phyloP scores from a whole-genome alignment of 495 filamentous ascomycete species.

The Aspergillus egyptiacus region DNA sequence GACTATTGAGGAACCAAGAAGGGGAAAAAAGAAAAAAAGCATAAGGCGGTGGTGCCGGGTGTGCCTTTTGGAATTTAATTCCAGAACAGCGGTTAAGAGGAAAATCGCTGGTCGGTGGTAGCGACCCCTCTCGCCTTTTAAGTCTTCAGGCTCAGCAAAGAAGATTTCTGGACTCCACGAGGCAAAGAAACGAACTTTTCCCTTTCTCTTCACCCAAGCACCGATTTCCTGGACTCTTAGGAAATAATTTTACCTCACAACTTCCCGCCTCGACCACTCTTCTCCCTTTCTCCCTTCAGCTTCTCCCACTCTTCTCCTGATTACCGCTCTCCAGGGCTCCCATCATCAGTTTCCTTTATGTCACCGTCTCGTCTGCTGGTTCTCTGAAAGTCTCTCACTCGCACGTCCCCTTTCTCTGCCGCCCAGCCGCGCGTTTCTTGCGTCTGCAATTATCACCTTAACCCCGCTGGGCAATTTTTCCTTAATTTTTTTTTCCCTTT shows the following conservation, averaged over 20 bases:
- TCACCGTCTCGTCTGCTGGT: slow-evolving; percentile 26
- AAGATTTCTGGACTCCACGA: slow-evolving; percentile 5
- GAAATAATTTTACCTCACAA: slow-evolving; percentile 45
- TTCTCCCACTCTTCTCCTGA: slow-evolving; percentile 16
- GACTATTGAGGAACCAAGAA: slow-evolving; percentile 12
- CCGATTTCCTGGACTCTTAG: slow-evolving; percentile 38
- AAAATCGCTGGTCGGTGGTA: too few relatives aligned
- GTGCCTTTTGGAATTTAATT: neutral
- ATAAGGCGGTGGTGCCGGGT: neutral
- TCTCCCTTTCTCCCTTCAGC: slow-evolving; percentile 22
- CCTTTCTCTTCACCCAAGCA: slow-evolving; percentile 10
- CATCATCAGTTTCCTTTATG: slow-evolving; percentile 44
- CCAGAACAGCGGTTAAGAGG: slow-evolving; percentile 8
- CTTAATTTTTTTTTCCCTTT: slow-evolving; percentile 9
- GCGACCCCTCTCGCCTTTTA: slow-evolving; percentile 2
- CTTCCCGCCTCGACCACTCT: slow-evolving; percentile 25
- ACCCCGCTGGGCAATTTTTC: slow-evolving; percentile 18
- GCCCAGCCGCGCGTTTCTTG: slow-evolving; percentile 45
- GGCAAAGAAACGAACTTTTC: slow-evolving; percentile 10
- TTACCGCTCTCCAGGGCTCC: slow-evolving; percentile 28
- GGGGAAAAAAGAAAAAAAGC: too few relatives aligned
- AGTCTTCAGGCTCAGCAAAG: slow-evolving; percentile 6
- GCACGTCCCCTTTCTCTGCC: slow-evolving; percentile 34
- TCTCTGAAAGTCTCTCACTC: slow-evolving; percentile 16
- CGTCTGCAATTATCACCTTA: slow-evolving; percentile 24